These are phyloP conservation scores for Pholiota molesta DNA, from an alignment of 768 basidiomycete genomes.

Conservation along the genomic window DNA sequence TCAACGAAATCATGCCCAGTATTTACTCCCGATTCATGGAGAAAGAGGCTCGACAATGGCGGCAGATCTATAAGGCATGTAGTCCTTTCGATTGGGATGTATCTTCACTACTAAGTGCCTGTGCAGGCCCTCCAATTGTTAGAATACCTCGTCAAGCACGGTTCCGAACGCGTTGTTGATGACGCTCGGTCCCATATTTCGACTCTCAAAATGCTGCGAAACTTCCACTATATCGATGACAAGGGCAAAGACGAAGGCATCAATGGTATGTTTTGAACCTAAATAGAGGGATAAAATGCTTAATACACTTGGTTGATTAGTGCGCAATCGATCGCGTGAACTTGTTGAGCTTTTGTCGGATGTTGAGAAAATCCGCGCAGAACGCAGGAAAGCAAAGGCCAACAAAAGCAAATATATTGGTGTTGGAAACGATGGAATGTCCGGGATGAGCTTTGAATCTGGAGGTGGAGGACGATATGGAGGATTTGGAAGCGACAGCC, in stretches of 20 bases:
- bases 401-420: constrained; percentile 93
- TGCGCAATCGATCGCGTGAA: constrained; percentile 93
- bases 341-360: constrained; percentile 90
- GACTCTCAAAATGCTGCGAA: constrained; percentile 96
- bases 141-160: constrained; percentile 96
- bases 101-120: background rate
- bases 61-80: constrained; percentile 95
- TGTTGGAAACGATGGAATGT: constrained; percentile 78
- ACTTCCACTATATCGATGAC: constrained; percentile 98
- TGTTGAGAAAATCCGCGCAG: constrained; percentile 85
- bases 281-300: background rate
- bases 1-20: constrained; percentile 99
- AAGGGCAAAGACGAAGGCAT: constrained; percentile 98
- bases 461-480: constrained; percentile 42
- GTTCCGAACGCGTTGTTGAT: constrained; percentile 96
- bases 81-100: background rate
- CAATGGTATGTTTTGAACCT: constrained; percentile 64
- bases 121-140: constrained; percentile 85
- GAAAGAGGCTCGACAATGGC: constrained; percentile 97
- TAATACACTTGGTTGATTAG: constrained; percentile 41
- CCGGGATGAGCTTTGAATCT: constrained; percentile 46
- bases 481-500: constrained; percentile 48
- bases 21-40: constrained; percentile 97
- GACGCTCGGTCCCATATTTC: constrained; percentile 94
- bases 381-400: constrained; percentile 89